Evolutionary conservation across 2,329 filamentous ascomycete species (phyloP), one percentile per base, ranked within the genome.

Genomic region (Fusarium torreyae): DNA sequence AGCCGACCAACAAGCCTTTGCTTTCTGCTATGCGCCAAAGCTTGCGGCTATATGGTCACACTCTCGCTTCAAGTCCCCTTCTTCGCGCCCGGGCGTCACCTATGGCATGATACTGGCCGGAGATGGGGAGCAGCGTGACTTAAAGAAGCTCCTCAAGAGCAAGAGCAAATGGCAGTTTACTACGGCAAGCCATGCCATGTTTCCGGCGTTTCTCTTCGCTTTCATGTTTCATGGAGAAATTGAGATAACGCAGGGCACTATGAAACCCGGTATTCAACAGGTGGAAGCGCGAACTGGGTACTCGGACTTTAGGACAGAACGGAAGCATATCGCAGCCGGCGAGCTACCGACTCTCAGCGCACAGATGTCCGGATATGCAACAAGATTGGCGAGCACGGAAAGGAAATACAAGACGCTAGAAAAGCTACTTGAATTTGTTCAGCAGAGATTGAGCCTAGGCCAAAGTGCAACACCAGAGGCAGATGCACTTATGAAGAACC

Each of bases 21-120:
- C 76, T 4, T 76, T 81, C 57, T 77, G 75, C 55, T 81, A 81
- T 44, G 75, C 77, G 18, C 81, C 81, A 4, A 82, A 82, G 52
- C 65, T 82, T 24, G 80, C 78, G 8, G 73, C 75, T 17, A 69
- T 78, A 24, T 82, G 81, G 81, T 79, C 79, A 3, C 73, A 79
- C 46, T 66, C 63, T 28, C 55, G 50, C 28, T 70, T 69, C 22
- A 57, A 53, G 17, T 33, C 66, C 4, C n/a, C 52, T 3, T 18
- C 57, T 6, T 52, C 57, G 7, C 61, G 65, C 15, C 43, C 62
- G 8, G 43, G 63, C 11, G 51, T 73, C n/a, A 81, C 75, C 0
- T 68, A 76, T 24, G 77, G 74, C 14, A 71, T 82, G 43, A 64
- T 82, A 28, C 73, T 80, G 28, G 75, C 74, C 9, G 64, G 71